Base-by-base conservation (phyloP, 805 yeast genomes). In the Alloascoidea hylecoeti region DNA sequence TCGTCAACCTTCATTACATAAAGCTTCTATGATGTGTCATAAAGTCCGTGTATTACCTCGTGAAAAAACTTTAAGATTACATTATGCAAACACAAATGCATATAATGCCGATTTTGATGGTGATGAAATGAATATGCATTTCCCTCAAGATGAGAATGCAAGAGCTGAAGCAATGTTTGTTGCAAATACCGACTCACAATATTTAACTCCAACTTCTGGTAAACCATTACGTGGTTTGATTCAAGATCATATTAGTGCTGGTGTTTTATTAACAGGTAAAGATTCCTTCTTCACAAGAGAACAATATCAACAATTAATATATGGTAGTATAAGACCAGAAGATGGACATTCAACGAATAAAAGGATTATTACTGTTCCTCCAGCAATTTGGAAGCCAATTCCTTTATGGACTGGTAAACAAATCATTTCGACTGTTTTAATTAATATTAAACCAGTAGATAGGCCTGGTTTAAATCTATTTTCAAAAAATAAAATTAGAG, bases 1-100 rank as follows among this genome's bases (percentile, higher is more conserved):
- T 64, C 88, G 99, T 67, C 99, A 92, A 66, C 98, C 99, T 36
- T 89, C 98, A 13, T 70, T 92, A 57, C 99, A 92, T 66, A 92
- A 92, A 64, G 98, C 98, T 35, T 94, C 98, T 18, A 92, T 92
- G 96, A 92, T 92, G 99, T 98, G 98, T 48, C 99, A 92, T 62
- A 83, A 79, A 55, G 98, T 92, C 34, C 75, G 96, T 52, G 98
- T 92, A 19, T 68, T 92, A 49, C 98, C 97, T 3, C 95, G 95
- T 42, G 98, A 92, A 56, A 92, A 92, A 67, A 94, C 98, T 3
- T 66, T 92, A 50, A 75, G 99, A 55, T 66, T 92, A 59, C 99
- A 92, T 59, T 92, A 92, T 60, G 99, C 99, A 51, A 92, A 92
- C 61, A 92, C 98, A 35, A 96, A 96, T 63, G 96, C 98, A 34